These are phyloP conservation scores for Pythium biforme DNA, from an alignment of 352 stramenopile genomes.

Conservation along the genomic window DNA sequence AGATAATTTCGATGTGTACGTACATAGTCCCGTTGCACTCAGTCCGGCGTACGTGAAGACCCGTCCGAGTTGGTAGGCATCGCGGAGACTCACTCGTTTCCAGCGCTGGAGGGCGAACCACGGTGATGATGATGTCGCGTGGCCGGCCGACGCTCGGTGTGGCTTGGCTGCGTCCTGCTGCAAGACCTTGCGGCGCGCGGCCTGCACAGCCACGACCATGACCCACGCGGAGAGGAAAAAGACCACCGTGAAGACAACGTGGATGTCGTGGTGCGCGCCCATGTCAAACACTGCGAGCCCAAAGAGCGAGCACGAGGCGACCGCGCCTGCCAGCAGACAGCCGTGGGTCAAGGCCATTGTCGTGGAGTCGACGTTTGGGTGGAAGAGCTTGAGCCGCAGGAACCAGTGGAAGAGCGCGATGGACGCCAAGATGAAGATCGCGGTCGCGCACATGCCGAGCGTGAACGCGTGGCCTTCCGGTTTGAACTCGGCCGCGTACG, in stretches of 20 bases:
- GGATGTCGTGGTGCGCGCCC: constrained; percentile 62
- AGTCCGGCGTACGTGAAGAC: constrained; percentile 50
- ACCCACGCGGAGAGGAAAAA: constrained; percentile 80
- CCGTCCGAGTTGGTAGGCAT: constrained; percentile 47
- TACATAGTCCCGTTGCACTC: constrained; percentile 68
- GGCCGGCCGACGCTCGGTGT: constrained; percentile 10
- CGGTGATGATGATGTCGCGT: constrained; percentile 14
- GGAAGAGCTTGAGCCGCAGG: constrained; percentile 39
- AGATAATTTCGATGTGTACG: not conserved
- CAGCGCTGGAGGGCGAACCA: constrained; percentile 40
- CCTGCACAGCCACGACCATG: constrained; percentile 59
- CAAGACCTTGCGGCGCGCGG: constrained; percentile 38
- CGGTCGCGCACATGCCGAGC: constrained; percentile 75
- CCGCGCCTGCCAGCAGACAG: constrained; percentile 33
- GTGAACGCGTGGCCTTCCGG: constrained; percentile 70
- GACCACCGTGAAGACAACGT: constrained; percentile 66
- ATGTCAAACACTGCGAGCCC: constrained; percentile 79
- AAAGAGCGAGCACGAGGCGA: constrained; percentile 46
- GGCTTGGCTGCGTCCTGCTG: constrained; percentile 33
- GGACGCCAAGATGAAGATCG: constrained; percentile 65
- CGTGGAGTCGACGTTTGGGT: constrained; percentile 4
- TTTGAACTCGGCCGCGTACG: constrained; percentile 78
- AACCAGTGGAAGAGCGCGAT: constrained; percentile 74
- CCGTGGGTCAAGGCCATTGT: constrained; percentile 16
- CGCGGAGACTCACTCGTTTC: constrained; percentile 47